Percentiles rank a stretch among this genome's conserved stretches.
Evolutionary conservation across 257 asterid genomes (phyloP).

Genomic region (Linderniella brevidens): DNA sequence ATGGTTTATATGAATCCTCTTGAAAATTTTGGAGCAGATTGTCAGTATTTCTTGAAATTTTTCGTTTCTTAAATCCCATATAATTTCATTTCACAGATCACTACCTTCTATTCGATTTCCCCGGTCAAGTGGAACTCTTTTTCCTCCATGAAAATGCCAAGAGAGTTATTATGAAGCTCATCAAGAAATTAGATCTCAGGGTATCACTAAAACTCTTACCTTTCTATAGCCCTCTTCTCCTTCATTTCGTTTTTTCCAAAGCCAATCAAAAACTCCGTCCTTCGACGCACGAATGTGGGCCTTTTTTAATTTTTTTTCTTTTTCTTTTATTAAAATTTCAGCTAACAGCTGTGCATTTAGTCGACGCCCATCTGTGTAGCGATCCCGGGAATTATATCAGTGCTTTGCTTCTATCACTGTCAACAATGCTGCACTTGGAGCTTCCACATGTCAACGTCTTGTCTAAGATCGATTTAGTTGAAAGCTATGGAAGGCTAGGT

Average conservation of each 20-base stretch:
- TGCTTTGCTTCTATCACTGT: constrained; percentile 73
- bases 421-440: constrained; percentile 93
- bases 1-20: too few relatives aligned
- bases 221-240: constrained; percentile 7
- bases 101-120: constrained; percentile 90
- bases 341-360: constrained; percentile 90
- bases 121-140: constrained; percentile 98
- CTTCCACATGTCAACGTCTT: constrained; percentile 92
- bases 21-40: neutral
- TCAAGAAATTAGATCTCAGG: constrained; percentile 74
- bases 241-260: constrained; percentile 1
- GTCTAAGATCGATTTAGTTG: constrained; percentile 90
- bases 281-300: too few relatives aligned
- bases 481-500: constrained; percentile 89
- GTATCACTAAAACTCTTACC: constrained; percentile 23
- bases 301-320: neutral
- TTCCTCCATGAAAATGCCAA: constrained; percentile 81
- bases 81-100: constrained; percentile 49
- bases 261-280: constrained; percentile 4
- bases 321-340: constrained; percentile 12
- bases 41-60: neutral
- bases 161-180: constrained; percentile 61
- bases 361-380: constrained; percentile 94
- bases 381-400: constrained; percentile 96
- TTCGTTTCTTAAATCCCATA: neutral